Conservation (phyloP, 1,284 basidiomycete species). For the Gomphus sp. region DNA sequence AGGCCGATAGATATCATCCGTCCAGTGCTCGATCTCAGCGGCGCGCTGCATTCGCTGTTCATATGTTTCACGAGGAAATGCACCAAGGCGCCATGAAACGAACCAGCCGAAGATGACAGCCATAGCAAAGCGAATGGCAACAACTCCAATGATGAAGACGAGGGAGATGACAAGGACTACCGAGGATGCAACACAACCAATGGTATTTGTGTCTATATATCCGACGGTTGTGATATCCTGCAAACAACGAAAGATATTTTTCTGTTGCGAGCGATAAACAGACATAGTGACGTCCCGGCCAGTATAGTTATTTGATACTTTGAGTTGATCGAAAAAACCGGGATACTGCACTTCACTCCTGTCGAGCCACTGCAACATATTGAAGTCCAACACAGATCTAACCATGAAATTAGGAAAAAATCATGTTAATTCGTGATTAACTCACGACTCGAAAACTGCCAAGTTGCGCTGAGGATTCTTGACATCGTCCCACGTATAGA, state of each 20-base stretch:
- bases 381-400: constrained; percentile 83
- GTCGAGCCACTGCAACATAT: constrained; percentile 79
- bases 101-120: constrained; percentile 98
- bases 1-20: constrained; percentile 91
- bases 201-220: constrained; percentile 88
- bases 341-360: constrained; percentile 75
- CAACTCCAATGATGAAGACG: constrained; percentile 96
- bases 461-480: constrained; percentile 64
- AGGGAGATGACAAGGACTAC: constrained; percentile 94
- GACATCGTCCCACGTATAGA: constrained; percentile 88
- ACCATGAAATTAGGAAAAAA: neutral
- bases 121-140: constrained; percentile 92
- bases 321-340: constrained; percentile 72
- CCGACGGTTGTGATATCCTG: constrained; percentile 83
- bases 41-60: constrained; percentile 90
- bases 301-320: constrained; percentile 66
- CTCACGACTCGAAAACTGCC: constrained; percentile 86
- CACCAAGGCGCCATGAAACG: constrained; percentile 88
- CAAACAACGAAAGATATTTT: constrained; percentile 71
- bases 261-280: constrained; percentile 59
- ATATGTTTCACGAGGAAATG: constrained; percentile 90
- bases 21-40: constrained; percentile 93
- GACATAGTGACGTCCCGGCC: constrained; percentile 82
- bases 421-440: constrained; percentile 8
- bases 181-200: constrained; percentile 93